A percentile compares a stretch with the other conserved stretches of the same genome.
phyloP scores from a whole-genome alignment of 2,329 filamentous ascomycete species.

The Aspergillus arachidicola region DNA sequence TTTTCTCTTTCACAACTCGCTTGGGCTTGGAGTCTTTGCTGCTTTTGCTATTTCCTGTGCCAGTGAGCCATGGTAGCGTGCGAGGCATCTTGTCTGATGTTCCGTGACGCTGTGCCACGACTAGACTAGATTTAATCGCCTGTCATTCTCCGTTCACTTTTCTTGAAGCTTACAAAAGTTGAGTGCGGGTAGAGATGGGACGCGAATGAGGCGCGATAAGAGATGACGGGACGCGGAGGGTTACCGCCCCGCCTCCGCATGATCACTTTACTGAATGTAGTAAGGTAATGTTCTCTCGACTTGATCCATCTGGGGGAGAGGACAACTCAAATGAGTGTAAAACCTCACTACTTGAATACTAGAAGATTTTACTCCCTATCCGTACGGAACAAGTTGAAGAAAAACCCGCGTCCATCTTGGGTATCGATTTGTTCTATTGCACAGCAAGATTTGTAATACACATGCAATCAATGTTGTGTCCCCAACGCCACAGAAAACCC shows the following conservation, averaged over 20 bases:
- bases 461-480: background rate
- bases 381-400: background rate
- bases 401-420: background rate
- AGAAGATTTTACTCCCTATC: background rate
- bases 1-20: slow-evolving; percentile 22
- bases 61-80: slow-evolving; percentile 48
- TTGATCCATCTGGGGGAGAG: background rate
- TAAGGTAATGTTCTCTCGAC: background rate
- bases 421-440: slow-evolving; percentile 7
- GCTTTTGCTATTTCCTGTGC: slow-evolving; percentile 16
- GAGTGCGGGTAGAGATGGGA: background rate
- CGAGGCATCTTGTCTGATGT: slow-evolving; percentile 42
- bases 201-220: slow-evolving; percentile 14
- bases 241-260: slow-evolving; percentile 20
- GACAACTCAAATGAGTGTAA: background rate
- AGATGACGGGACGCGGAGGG: slow-evolving; percentile 8
- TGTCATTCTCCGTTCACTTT: background rate
- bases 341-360: background rate
- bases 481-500: background rate
- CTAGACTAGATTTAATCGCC: background rate
- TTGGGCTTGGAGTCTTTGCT: slow-evolving; percentile 24
- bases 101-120: background rate
- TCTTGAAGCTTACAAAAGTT: background rate
- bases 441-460: slow-evolving; percentile 3
- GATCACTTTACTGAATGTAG: slow-evolving; percentile 1